phyloP scores from a whole-genome alignment of 192 early-diverging fungal genomes.

The Blastocladiella britannica region DNA sequence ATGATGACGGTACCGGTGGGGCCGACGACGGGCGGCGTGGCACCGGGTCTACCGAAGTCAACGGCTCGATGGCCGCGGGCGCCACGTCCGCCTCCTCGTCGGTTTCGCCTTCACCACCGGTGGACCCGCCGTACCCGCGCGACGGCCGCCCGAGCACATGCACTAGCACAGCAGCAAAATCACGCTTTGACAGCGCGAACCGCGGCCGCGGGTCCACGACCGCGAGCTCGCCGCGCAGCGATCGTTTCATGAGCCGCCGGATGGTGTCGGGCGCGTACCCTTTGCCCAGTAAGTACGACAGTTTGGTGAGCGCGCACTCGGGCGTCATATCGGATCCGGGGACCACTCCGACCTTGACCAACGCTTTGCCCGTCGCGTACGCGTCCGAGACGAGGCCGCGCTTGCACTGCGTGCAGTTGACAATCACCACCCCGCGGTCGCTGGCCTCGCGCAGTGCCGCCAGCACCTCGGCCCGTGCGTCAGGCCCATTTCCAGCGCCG shows the following conservation, averaged over 20 bases:
- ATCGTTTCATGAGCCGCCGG: constrained; percentile 57
- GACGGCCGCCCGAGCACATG: constrained; percentile 6
- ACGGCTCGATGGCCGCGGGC: too few relatives aligned
- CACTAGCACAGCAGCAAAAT: background rate
- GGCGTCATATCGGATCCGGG: constrained; percentile 89
- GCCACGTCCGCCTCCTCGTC: background rate
- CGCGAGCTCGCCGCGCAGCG: constrained; percentile 83
- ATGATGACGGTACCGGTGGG: background rate
- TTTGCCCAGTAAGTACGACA: constrained; percentile 75
- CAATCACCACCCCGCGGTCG: constrained; percentile 83
- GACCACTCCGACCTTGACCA: constrained; percentile 59
- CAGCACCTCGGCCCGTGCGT: constrained; percentile 67
- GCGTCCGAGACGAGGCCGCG: constrained; percentile 70
- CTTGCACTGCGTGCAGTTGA: constrained; percentile 83
- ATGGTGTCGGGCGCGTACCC: constrained; percentile 38
- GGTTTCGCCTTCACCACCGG: background rate
- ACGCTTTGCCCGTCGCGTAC: constrained; percentile 74
- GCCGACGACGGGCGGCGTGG: too few relatives aligned
- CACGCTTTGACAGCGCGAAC: constrained; percentile 26
- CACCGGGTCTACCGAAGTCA: too few relatives aligned
- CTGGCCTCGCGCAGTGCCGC: constrained; percentile 61
- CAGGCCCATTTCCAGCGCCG: constrained; percentile 90
- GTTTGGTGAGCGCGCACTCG: constrained; percentile 87
- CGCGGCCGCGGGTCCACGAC: constrained; percentile 35
- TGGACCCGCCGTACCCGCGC: constrained; percentile 24